These are phyloP conservation scores for Fraxinus americana DNA, from an alignment of 257 asterid genomes.

Conservation along the genomic window DNA sequence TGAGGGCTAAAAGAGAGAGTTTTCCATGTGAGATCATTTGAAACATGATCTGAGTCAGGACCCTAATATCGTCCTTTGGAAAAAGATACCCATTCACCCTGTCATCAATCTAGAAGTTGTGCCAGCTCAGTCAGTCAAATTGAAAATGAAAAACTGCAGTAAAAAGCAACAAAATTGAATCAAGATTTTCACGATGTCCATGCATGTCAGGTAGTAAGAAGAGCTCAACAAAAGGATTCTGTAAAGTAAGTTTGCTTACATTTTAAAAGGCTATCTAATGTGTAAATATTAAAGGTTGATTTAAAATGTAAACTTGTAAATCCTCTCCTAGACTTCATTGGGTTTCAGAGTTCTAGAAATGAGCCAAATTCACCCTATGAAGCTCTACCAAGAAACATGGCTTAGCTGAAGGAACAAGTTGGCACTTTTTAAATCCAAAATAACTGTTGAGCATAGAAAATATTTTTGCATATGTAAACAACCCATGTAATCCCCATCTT, in stretches of 20 bases:
- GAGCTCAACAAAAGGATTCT: not conserved
- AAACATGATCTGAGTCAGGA: constrained; percentile 52
- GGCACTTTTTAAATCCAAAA: not conserved
- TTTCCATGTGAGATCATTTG: constrained; percentile 77
- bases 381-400: not conserved
- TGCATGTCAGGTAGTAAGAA: not conserved
- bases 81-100: constrained; percentile 76
- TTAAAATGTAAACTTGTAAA: not conserved
- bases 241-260: not conserved
- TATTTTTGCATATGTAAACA: not conserved
- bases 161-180: not conserved
- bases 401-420: not conserved
- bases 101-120: constrained; percentile 62
- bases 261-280: not conserved
- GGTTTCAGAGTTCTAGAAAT: not conserved
- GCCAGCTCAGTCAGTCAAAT: constrained; percentile 32
- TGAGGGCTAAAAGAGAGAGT: constrained; percentile 63
- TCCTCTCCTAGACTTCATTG: not conserved
- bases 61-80: constrained; percentile 54
- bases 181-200: constrained; percentile 9
- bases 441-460: not conserved
- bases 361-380: not conserved
- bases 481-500: not conserved
- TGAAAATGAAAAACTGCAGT: constrained; percentile 9
- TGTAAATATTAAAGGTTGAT: not conserved